A percentile compares a stretch with the other conserved stretches of the same genome.
phyloP scores from a whole-genome alignment of 768 basidiomycete species.

The Thelephora aurantiotincta region DNA sequence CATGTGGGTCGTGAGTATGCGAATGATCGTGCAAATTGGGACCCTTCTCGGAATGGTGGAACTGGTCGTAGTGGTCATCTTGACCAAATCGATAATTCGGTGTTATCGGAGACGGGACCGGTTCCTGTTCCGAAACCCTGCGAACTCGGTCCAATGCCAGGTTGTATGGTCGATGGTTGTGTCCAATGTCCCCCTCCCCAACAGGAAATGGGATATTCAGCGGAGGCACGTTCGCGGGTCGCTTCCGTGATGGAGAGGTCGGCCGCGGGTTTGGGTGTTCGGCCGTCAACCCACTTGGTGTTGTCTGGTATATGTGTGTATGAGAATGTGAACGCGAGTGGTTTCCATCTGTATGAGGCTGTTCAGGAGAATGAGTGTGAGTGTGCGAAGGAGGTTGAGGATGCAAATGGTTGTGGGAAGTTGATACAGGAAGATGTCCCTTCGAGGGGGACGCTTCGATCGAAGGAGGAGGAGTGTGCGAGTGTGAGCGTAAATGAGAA shows the following conservation, averaged over 20 bases:
- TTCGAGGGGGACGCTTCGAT: slow-evolving; percentile 14
- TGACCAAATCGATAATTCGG: slow-evolving; percentile 45
- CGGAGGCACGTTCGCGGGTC: too few relatives aligned
- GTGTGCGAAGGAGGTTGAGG: slow-evolving; percentile 12
- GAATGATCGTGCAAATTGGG: slow-evolving; percentile 37
- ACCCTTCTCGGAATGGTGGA: slow-evolving; percentile 24
- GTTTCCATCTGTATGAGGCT: slow-evolving; percentile 13
- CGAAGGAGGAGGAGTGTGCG: slow-evolving; percentile 9
- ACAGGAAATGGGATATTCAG: too few relatives aligned
- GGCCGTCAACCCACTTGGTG: background rate
- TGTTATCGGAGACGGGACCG: slow-evolving; percentile 38
- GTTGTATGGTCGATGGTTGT: too few relatives aligned
- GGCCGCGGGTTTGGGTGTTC: slow-evolving; percentile 7
- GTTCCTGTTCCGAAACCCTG: too few relatives aligned
- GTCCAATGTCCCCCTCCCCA: too few relatives aligned
- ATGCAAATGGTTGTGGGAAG: slow-evolving; percentile 9
- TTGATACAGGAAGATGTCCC: slow-evolving; percentile 1
- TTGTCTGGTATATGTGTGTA: slow-evolving; percentile 10
- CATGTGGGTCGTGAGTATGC: slow-evolving; percentile 37
- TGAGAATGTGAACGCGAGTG: slow-evolving; percentile 17
- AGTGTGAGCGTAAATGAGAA: slow-evolving; percentile 11
- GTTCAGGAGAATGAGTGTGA: slow-evolving; percentile 13
- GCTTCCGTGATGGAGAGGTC: slow-evolving; percentile 1
- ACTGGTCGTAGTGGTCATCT: slow-evolving; percentile 34
- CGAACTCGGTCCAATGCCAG: too few relatives aligned